Evolutionary conservation across 1,284 basidiomycete genomes (phyloP), one percentile per base, ranked within the genome.

Genomic region (Flammula alnicola): DNA sequence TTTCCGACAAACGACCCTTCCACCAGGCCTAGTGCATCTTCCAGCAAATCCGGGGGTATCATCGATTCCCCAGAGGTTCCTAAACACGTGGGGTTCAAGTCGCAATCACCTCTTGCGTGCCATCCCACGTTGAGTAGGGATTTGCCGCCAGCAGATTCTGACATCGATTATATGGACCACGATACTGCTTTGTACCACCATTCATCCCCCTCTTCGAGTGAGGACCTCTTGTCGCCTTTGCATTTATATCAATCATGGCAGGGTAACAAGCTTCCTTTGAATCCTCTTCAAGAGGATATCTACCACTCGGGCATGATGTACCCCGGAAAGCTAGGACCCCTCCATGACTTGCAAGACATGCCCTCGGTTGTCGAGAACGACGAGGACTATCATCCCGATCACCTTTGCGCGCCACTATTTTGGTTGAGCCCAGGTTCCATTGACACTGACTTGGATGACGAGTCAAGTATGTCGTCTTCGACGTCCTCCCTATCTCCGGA

Each of bases 361-460:
- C 11, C 35, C 14, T 14, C 26, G 9, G n/a, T 14, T 26, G 17
- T 26, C 33, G 17, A 27, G 32, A 14, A 30, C 23, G 32, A 26
- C 12, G 35, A 19, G 29, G 29, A 10, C 10, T 26, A 12, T 38
- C 27, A 32, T 33, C 5, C 11, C 7, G 17, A 44, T 14, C 8
- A 44, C 43, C 1, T 29, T 40, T 20, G 10, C 40, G 16, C 19
- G n/a, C 32, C 17, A 8, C 14, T 37, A 3, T 29, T 30, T 16
- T 55, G 49, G 54, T 33, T 33, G 23, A 59, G 57, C 40, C 57
- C 57, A 16, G 47, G 52, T 27, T 59, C 57, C 2, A 47, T 49
- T 12, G 53, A 55, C 26, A 55, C 52, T 14, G 55, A 59, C 31
- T 37, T 54, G 32, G 57, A 59, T 40, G 55, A 59, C 20, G 51